Percentiles rank a stretch among this genome's conserved stretches.
Conservation (phyloP, 2,329 filamentous ascomycete genomes). For the Exophiala sp. region DNA sequence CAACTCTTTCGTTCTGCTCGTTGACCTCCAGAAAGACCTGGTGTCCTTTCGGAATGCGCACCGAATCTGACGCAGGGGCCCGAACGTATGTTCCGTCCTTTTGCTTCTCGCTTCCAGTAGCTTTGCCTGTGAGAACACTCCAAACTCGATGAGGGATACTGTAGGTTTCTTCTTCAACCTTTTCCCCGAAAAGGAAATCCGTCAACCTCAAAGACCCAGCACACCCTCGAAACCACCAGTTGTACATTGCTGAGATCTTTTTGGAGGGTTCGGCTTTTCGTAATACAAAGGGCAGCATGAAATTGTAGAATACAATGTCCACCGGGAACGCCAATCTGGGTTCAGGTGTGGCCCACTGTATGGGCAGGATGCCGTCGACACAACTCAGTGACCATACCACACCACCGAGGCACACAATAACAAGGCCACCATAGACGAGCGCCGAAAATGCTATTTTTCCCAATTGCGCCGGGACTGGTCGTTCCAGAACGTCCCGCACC, state of each 20-base stretch:
- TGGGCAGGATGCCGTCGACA: slow-evolving; percentile 71
- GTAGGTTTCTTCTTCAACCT: slow-evolving; percentile 71
- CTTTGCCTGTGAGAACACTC: slow-evolving; percentile 21
- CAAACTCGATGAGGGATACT: slow-evolving; percentile 48
- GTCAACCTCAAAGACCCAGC: slow-evolving; percentile 76
- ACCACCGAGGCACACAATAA: slow-evolving; percentile 88
- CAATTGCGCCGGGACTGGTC: slow-evolving; percentile 86
- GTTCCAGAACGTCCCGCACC: slow-evolving; percentile 91
- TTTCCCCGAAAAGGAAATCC: slow-evolving; percentile 88
- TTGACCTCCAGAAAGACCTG: slow-evolving; percentile 76
- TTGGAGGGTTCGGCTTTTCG: slow-evolving; percentile 82
- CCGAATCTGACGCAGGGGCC: slow-evolving; percentile 90
- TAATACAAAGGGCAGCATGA: slow-evolving; percentile 84
- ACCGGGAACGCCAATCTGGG: slow-evolving; percentile 92
- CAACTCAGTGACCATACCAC: slow-evolving; percentile 68
- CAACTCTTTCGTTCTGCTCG: slow-evolving; percentile 62
- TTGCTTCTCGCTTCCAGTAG: slow-evolving; percentile 21
- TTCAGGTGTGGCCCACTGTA: slow-evolving; percentile 90
- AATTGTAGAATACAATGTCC: slow-evolving; percentile 94
- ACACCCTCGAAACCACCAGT: slow-evolving; percentile 93
- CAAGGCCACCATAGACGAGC: slow-evolving; percentile 87
- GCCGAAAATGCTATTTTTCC: slow-evolving; percentile 96
- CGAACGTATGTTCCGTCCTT: slow-evolving; percentile 77
- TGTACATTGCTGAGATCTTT: slow-evolving; percentile 78
- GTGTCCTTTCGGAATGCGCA: slow-evolving; percentile 83